These are phyloP conservation scores for Monilinia vaccinii-corymbosi DNA, from an alignment of 2,329 filamentous ascomycete genomes.

Conservation along the genomic window DNA sequence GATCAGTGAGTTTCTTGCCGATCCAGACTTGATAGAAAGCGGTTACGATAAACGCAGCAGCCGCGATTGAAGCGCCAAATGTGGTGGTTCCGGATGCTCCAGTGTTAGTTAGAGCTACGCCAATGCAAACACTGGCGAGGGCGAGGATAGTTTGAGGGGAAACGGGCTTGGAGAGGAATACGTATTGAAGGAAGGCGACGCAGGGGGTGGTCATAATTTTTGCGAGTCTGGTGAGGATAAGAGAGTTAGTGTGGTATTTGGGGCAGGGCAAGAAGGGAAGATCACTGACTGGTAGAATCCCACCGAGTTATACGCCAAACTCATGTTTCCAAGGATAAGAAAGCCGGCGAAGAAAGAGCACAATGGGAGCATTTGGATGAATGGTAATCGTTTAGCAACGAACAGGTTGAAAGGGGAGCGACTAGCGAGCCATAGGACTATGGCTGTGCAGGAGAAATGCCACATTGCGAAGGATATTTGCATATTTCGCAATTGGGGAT, in stretches of 20 bases:
- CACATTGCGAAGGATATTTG: slow-evolving; percentile 40
- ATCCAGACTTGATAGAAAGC: slow-evolving; percentile 41
- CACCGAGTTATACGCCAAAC: slow-evolving; percentile 37
- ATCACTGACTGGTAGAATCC: slow-evolving; percentile 35
- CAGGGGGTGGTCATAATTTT: slow-evolving; percentile 41
- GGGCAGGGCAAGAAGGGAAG: background rate
- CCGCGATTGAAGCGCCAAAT: slow-evolving; percentile 35
- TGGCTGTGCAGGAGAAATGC: slow-evolving; percentile 37
- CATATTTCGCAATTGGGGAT: slow-evolving; percentile 35
- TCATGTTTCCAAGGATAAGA: slow-evolving; percentile 37
- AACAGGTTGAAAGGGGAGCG: slow-evolving; percentile 36
- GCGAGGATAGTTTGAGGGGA: slow-evolving; percentile 34
- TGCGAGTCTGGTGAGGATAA: slow-evolving; percentile 28
- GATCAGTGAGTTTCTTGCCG: slow-evolving; percentile 39
- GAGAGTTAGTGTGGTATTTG: background rate
- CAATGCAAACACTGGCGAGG: slow-evolving; percentile 35
- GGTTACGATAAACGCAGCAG: slow-evolving; percentile 36
- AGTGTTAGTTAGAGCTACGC: slow-evolving; percentile 36
- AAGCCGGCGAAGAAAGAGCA: slow-evolving; percentile 39
- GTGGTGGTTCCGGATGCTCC: slow-evolving; percentile 32
- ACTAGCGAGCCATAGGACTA: slow-evolving; percentile 36
- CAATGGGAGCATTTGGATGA: slow-evolving; percentile 36
- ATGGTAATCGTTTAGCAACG: slow-evolving; percentile 35
- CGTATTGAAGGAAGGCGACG: slow-evolving; percentile 37
- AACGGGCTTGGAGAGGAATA: slow-evolving; percentile 35